phyloP scores from a whole-genome alignment of 768 basidiomycete genomes.

The Termitomyces sp. region DNA sequence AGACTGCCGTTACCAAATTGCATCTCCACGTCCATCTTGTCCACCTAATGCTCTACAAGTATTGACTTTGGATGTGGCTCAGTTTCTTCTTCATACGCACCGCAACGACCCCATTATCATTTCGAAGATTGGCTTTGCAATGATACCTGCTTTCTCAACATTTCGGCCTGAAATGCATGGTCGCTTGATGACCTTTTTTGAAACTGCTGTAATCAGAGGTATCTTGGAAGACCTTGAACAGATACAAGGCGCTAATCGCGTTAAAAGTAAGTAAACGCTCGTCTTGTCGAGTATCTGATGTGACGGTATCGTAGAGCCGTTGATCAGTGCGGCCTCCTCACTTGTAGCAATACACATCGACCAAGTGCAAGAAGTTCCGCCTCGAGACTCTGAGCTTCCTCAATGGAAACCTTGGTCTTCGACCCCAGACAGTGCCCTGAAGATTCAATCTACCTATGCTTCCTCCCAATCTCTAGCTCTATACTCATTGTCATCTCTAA shows the following conservation, averaged over 20 bases:
- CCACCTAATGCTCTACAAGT: slow-evolving; percentile 79
- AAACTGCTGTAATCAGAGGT: slow-evolving; percentile 51
- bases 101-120: slow-evolving; percentile 45
- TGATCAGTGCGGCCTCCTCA: slow-evolving; percentile 24
- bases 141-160: slow-evolving; percentile 72
- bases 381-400: slow-evolving; percentile 2
- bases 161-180: slow-evolving; percentile 60
- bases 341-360: slow-evolving; percentile 61
- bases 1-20: slow-evolving; percentile 66
- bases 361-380: slow-evolving; percentile 32
- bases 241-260: slow-evolving; percentile 24
- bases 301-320: slow-evolving; percentile 2
- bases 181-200: slow-evolving; percentile 64
- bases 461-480: slow-evolving; percentile 49
- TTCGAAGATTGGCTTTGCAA: slow-evolving; percentile 57
- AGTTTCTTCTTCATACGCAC: slow-evolving; percentile 55
- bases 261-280: slow-evolving; percentile 3
- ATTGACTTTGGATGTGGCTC: slow-evolving; percentile 65
- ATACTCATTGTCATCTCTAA: slow-evolving; percentile 57
- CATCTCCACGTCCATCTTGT: slow-evolving; percentile 52
- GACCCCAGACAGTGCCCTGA: slow-evolving; percentile 12
- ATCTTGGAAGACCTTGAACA: slow-evolving; percentile 43
- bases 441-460: slow-evolving; percentile 48
- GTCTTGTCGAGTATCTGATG: neutral
- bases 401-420: slow-evolving; percentile 26